Conservation (phyloP, 176 grass and related monocot genomes). For the Ensete ventricosum region DNA sequence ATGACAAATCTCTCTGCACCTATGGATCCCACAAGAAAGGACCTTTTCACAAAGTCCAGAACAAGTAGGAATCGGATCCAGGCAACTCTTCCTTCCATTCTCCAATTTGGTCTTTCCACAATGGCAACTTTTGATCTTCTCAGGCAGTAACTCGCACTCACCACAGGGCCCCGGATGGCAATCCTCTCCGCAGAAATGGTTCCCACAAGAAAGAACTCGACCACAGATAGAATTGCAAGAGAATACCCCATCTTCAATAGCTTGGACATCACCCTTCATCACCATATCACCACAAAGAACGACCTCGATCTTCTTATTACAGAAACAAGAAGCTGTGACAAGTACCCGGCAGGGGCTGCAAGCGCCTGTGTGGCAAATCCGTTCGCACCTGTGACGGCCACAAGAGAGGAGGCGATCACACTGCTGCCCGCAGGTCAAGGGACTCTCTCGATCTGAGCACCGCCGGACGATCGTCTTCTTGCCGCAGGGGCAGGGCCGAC, state of each 20-base stretch:
- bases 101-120: slow-evolving; percentile 61
- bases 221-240: slow-evolving; percentile 45
- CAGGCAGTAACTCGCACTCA: slow-evolving; percentile 52
- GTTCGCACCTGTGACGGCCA: slow-evolving; percentile 47
- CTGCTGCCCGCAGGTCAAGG: slow-evolving; percentile 54
- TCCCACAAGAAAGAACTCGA: slow-evolving; percentile 45
- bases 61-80: slow-evolving; percentile 72
- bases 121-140: slow-evolving; percentile 61
- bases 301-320: slow-evolving; percentile 53
- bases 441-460: slow-evolving; percentile 55
- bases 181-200: slow-evolving; percentile 56
- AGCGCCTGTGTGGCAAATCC: slow-evolving; percentile 61
- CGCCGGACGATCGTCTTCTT: slow-evolving; percentile 59
- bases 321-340: slow-evolving; percentile 57
- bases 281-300: slow-evolving; percentile 63
- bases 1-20: slow-evolving; percentile 65
- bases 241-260: slow-evolving; percentile 46
- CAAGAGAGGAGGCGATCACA: slow-evolving; percentile 57
- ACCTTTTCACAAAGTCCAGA: slow-evolving; percentile 56
- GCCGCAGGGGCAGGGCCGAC: slow-evolving; percentile 59
- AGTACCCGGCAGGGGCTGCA: slow-evolving; percentile 55
- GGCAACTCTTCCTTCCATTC: slow-evolving; percentile 53
- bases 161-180: slow-evolving; percentile 79
- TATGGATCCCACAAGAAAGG: slow-evolving; percentile 58
- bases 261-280: slow-evolving; percentile 48